Evolutionary conservation across 305 asterid genomes (phyloP), one percentile per base, ranked within the genome.

Genomic region (Ajuga reptans): DNA sequence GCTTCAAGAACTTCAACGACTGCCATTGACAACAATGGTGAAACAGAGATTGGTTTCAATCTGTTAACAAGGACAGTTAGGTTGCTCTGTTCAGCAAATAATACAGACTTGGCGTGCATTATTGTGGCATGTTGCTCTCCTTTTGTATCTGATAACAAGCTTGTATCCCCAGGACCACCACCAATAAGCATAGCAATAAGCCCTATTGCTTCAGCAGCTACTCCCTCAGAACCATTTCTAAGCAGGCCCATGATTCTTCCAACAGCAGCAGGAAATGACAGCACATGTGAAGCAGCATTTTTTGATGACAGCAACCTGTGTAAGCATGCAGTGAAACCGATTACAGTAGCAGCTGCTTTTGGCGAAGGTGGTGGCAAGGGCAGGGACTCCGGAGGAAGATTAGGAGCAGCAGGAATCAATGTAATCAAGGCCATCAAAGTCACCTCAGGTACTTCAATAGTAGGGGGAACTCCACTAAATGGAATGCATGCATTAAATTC

Each of bases 261-360:
- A 72, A 94, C 95, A 50, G 99, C 99, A 52, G 99, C 99, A 64
- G 99, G 99, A 83, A 94, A 94, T 54, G 99, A 85, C 97, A 94
- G 86, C 83, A 94, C 96, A 42, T 91, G 97, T 10, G 97, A 91
- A 50, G 97, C 96, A 72, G 99, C 99, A 84, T 82, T 87, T 82
- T 87, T 87, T 69, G 99, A 94, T 69, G 95, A 75, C 74, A 94
- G 84, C 89, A 94, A 75, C 77, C 99, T 85, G 76, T 88, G 94
- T 71, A 94, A 84, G 89, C 99, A 94, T 77, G 92, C 85, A 73
- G 91, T 76, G 75, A 94, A 91, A 74, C 99, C 99, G 78, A 89
- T 94, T 72, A 91, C 91, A 54, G 97, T 94, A 52, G 99, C 97
- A 72, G 99, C 99, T 34, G 97, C 99, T 84, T 94, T 94, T 39